phyloP scores from a whole-genome alignment of 139 green algal species.

The Prasinococcaceae sp. region DNA sequence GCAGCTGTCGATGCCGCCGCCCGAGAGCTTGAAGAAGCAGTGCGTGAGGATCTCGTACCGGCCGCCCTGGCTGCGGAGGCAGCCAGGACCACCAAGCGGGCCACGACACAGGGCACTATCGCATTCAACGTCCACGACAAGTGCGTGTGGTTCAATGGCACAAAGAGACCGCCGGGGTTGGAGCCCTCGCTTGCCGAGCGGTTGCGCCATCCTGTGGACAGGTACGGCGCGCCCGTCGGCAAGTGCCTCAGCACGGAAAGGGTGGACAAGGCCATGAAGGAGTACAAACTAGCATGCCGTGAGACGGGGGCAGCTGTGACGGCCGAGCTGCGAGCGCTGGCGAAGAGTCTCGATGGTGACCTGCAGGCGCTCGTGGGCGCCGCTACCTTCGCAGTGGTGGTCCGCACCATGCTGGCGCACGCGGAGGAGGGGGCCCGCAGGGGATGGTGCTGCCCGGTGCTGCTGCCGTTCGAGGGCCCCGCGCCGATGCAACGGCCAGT shows the following conservation, averaged over 20 bases:
- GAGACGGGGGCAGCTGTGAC: slow-evolving; percentile 9
- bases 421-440: slow-evolving; percentile 21
- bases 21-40: neutral
- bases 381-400: slow-evolving; percentile 27
- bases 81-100: too few species aligned
- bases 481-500: neutral
- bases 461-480: slow-evolving; percentile 1
- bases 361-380: slow-evolving; percentile 24
- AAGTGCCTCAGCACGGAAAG: slow-evolving; percentile 12
- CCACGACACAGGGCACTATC: too few species aligned
- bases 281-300: slow-evolving; percentile 18
- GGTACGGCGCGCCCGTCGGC: slow-evolving; percentile 4
- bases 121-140: too few species aligned
- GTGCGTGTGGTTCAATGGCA: too few species aligned
- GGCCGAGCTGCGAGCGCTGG: slow-evolving; percentile 22
- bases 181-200: too few species aligned
- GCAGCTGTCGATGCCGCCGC: neutral
- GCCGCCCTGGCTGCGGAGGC: neutral
- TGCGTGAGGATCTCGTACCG: neutral
- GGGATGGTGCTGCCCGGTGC: slow-evolving; percentile 28
- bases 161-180: too few species aligned
- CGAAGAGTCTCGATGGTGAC: slow-evolving; percentile 22
- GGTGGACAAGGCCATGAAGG: slow-evolving; percentile 32
- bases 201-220: slow-evolving; percentile 8
- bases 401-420: slow-evolving; percentile 26